Percentiles rank a stretch among this genome's conserved stretches.
Conservation (phyloP, 169 alveolate genomes). For the Neospora caninum region DNA sequence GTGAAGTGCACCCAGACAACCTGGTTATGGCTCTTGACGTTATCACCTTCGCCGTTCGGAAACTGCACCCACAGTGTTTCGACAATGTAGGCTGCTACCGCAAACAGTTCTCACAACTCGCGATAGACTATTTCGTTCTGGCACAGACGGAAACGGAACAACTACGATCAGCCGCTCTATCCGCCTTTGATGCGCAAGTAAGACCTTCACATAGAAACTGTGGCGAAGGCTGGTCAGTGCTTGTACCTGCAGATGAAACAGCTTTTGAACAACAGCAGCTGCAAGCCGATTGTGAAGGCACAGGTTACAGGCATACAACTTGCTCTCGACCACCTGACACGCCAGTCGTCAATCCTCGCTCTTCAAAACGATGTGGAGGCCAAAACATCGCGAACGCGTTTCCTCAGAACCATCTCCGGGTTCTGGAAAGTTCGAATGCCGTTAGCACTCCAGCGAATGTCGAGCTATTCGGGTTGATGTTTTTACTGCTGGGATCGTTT, state of each 20-base stretch:
- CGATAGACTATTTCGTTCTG: not conserved
- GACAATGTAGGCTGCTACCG: not conserved
- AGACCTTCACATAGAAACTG: not conserved
- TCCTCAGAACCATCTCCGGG: not conserved
- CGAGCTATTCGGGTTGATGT: not conserved
- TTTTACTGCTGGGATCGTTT: not conserved
- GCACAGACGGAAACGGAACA: not conserved
- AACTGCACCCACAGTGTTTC: conserved; percentile 16
- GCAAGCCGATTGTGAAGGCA: not conserved
- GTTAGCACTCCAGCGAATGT: not conserved
- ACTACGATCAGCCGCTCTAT: not conserved
- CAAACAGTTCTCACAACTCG: not conserved
- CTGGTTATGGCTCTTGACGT: conserved; percentile 17
- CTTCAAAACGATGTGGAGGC: not conserved
- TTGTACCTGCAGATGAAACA: not conserved
- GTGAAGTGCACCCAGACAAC: not conserved
- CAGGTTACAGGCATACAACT: conserved; percentile 4
- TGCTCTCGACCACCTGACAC: not conserved
- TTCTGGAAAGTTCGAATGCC: not conserved
- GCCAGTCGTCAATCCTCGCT: not conserved
- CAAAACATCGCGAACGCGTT: not conserved
- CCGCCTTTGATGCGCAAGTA: not conserved
- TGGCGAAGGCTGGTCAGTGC: not conserved
- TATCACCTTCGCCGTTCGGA: not conserved
- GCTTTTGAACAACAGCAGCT: not conserved